A percentile compares a stretch with the other conserved stretches of the same genome.
These are phyloP conservation scores for Dioscorea dumetorum DNA, from an alignment of 106 monocot genomes.

Conservation along the genomic window DNA sequence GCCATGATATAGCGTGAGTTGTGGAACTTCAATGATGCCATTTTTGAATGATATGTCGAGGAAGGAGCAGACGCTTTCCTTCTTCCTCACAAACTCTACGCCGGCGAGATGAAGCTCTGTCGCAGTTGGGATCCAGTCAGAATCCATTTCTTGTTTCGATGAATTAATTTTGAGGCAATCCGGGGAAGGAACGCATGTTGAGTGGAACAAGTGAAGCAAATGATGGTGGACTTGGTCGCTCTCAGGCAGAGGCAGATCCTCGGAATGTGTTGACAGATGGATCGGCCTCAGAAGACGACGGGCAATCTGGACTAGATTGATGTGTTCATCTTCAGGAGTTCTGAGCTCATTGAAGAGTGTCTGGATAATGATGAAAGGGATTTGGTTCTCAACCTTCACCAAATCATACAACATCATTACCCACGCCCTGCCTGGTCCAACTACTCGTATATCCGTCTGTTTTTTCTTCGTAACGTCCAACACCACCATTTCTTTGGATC, in stretches of 20 bases:
- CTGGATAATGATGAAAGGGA: too few relatives aligned
- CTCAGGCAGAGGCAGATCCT: too few relatives aligned
- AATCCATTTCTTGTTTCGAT: not conserved
- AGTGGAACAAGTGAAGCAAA: slow-evolving; percentile 15
- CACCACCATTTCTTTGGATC: too few relatives aligned
- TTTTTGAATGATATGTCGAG: slow-evolving; percentile 15
- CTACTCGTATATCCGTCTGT: too few relatives aligned
- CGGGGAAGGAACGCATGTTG: not conserved
- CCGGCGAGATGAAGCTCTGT: slow-evolving; percentile 19
- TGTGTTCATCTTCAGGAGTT: not conserved
- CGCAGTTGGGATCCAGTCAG: slow-evolving; percentile 13
- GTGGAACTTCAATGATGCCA: too few relatives aligned
- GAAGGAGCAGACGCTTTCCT: slow-evolving; percentile 7
- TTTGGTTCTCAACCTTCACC: too few relatives aligned
- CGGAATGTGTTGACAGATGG: not conserved
- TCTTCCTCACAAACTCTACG: slow-evolving; percentile 15
- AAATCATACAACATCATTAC: too few relatives aligned
- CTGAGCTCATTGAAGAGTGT: too few relatives aligned
- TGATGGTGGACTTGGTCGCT: slow-evolving; percentile 2
- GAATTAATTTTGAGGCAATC: not conserved
- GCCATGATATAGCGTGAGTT: too few relatives aligned
- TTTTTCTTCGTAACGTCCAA: too few relatives aligned
- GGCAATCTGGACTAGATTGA: not conserved
- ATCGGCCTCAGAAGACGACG: not conserved
- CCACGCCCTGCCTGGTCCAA: too few relatives aligned